Base-by-base conservation (phyloP, 495 filamentous ascomycete genomes). In the Penicillium fimorum region DNA sequence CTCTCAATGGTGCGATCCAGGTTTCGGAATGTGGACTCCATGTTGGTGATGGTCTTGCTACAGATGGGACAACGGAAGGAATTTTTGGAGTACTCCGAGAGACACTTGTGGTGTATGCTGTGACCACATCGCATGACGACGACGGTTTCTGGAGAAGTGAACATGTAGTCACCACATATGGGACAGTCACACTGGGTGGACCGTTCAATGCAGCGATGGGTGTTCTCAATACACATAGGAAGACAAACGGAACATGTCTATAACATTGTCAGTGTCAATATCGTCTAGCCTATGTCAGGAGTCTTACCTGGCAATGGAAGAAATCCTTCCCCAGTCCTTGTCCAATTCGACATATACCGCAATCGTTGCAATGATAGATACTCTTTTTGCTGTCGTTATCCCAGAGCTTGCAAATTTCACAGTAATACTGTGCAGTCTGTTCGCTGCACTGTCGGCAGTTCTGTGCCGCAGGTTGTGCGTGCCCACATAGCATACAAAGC, bases 161-260 rank as follows among this genome's bases (percentile, higher is more conserved):
- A 97, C 84, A 99, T 90, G 67, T 96, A 96, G 48, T 96, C 91
- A 24, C 90, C 90, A 67, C 94, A 99, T 57, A 99, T 97, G n/a
- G 94, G 94, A 68, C 94, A 99, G 66, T 97, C 88, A 69, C 91
- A 96, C 67, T 99, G 92, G 5, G 88, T 96, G 12, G 91, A 91
- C 24, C 91, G 82, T 72, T 97, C 95, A 59, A 97, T 91, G 68
- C 94, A 99, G 59, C 88, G 89, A 74, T 99, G 94, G n/a, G 83
- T 86, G 20, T 82, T 81, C 58, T 87, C 84, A 47, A 87, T 86
- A 2, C 84, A 79, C 65, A 96, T 95, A 8, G 89, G 84, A 71
- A 97, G 89, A 73, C 94, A 99, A 35, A 95, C 89, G 60, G 86
- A 84, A 74, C 91, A 96, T 69, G 87, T 94, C 90, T 94, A 62